Evolutionary conservation across 2,329 filamentous ascomycete species (phyloP).

Genomic region (Ilyonectria mors-panacis): DNA sequence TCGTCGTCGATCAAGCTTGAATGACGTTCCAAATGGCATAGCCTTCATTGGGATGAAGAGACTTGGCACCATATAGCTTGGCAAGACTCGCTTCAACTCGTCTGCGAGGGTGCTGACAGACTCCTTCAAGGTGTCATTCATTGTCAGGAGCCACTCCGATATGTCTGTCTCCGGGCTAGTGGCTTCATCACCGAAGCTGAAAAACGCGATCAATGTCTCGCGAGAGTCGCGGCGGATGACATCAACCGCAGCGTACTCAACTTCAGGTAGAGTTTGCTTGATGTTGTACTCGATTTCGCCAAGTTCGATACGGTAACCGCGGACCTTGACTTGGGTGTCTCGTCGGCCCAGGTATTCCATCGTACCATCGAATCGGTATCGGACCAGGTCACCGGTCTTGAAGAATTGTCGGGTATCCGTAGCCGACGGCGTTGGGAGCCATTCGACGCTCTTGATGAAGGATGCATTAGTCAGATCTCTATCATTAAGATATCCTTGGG

Average conservation of each 20-base stretch:
- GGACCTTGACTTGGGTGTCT: slow-evolving; percentile 50
- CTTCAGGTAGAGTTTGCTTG: slow-evolving; percentile 22
- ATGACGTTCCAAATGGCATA: slow-evolving; percentile 35
- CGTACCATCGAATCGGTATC: slow-evolving; percentile 41
- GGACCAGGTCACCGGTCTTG: slow-evolving; percentile 50
- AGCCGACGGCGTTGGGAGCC: background rate
- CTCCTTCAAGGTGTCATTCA: background rate
- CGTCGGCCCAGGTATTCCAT: slow-evolving; percentile 49
- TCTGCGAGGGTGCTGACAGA: background rate
- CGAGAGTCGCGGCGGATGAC: slow-evolving; percentile 18
- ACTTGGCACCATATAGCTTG: slow-evolving; percentile 37
- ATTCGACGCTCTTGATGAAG: slow-evolving; percentile 18
- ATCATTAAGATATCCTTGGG: slow-evolving; percentile 40
- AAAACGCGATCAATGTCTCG: slow-evolving; percentile 17
- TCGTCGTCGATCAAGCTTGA: slow-evolving; percentile 36
- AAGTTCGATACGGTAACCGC: slow-evolving; percentile 51
- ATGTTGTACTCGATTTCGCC: slow-evolving; percentile 47
- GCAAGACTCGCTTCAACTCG: slow-evolving; percentile 26
- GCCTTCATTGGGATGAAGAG: slow-evolving; percentile 24
- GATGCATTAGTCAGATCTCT: slow-evolving; percentile 28
- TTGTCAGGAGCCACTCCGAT: background rate
- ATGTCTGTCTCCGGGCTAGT: background rate
- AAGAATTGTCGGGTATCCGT: slow-evolving; percentile 47
- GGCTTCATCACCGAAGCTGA: slow-evolving; percentile 3
- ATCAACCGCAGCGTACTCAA: slow-evolving; percentile 37